These are phyloP conservation scores for Clarireedia homoeocarpa DNA, from an alignment of 2,329 filamentous ascomycete species.

Conservation along the genomic window DNA sequence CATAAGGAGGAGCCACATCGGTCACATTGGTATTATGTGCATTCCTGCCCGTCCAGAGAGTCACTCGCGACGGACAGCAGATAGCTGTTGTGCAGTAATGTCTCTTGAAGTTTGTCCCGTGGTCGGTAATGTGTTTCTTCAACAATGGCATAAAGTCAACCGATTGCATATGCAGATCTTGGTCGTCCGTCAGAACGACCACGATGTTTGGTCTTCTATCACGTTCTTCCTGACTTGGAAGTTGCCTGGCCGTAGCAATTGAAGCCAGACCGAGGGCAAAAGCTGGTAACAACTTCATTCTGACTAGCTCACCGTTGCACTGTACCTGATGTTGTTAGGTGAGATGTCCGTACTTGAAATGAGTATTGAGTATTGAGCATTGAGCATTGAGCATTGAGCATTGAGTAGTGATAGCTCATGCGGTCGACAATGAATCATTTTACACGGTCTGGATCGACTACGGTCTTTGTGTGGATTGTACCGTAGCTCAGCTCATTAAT, in stretches of 20 bases:
- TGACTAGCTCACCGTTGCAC: neutral
- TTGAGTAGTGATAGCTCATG: neutral
- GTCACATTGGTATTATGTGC: constrained; percentile 60
- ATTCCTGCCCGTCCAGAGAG: constrained; percentile 51
- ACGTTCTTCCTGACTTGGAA: constrained; percentile 6
- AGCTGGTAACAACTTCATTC: neutral
- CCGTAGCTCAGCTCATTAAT: neutral
- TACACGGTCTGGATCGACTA: neutral
- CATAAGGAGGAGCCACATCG: constrained; percentile 38
- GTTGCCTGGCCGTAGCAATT: constrained; percentile 11
- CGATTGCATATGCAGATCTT: constrained; percentile 53
- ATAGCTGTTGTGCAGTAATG: constrained; percentile 55
- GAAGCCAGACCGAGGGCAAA: constrained; percentile 11
- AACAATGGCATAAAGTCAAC: constrained; percentile 49
- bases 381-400: neutral
- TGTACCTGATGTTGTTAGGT: neutral
- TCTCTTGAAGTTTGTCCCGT: constrained; percentile 47
- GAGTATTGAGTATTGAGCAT: no score
- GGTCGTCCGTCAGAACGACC: constrained; percentile 58
- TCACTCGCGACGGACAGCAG: constrained; percentile 56
- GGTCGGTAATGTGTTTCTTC: constrained; percentile 44
- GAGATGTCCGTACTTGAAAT: neutral
- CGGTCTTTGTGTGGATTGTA: neutral
- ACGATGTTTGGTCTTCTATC: constrained; percentile 44
- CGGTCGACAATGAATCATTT: no score